These are phyloP conservation scores for Manihot esculenta DNA, from an alignment of 441 rosid species.

Conservation along the genomic window DNA sequence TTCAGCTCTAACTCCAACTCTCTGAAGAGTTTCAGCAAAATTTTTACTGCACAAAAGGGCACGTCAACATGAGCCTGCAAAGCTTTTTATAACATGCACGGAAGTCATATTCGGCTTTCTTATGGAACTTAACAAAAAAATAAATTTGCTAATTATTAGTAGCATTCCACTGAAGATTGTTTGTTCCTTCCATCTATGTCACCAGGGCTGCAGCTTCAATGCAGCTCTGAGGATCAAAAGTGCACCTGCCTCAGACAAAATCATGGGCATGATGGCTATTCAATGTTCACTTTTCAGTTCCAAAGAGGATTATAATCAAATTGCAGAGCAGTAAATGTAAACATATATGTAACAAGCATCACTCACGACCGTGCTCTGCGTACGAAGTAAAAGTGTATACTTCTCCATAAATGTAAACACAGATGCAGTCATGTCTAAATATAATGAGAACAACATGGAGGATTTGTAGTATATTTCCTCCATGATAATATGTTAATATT, in stretches of 20 bases:
- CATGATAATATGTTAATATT: neutral
- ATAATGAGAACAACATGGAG: neutral
- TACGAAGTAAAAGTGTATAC: no score
- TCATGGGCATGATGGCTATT: neutral
- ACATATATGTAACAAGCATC: no score
- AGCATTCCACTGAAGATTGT: no score
- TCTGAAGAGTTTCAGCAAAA: conserved; percentile 68
- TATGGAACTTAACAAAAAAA: no score
- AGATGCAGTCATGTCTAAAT: neutral
- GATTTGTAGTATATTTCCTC: neutral
- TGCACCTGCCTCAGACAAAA: no score
- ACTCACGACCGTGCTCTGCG: no score
- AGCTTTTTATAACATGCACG: conserved; percentile 3
- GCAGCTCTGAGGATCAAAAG: neutral
- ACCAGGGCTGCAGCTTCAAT: no score
- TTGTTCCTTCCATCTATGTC: no score
- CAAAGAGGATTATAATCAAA: neutral
- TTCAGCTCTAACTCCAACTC: conserved; percentile 74
- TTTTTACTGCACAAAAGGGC: conserved; percentile 44
- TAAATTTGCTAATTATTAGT: no score
- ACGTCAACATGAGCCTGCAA: conserved; percentile 5
- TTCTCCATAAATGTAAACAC: neutral
- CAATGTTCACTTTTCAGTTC: neutral
- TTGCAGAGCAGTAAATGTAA: neutral
- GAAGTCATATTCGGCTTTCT: no score